phyloP scores from a whole-genome alignment of 805 yeast genomes.

The Kluyveromyces nonfermentans region DNA sequence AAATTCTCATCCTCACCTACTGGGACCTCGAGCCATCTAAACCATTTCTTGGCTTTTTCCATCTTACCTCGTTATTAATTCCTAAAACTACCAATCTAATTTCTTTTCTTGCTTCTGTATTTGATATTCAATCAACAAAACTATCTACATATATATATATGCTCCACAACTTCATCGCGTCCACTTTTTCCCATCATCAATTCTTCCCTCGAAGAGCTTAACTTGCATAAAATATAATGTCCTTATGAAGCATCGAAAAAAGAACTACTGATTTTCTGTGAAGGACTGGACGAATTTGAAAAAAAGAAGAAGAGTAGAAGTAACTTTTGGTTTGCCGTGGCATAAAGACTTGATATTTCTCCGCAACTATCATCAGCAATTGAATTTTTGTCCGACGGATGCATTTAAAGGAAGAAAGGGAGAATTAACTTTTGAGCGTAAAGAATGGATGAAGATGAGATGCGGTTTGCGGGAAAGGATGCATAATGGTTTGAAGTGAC shows the following conservation, averaged over 20 bases:
- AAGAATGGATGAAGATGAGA: too few relatives aligned
- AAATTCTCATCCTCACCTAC: conserved; percentile 21
- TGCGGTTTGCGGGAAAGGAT: too few relatives aligned
- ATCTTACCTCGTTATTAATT: not conserved
- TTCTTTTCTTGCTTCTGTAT: not conserved
- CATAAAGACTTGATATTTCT: not conserved
- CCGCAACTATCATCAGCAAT: not conserved
- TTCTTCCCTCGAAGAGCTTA: not conserved
- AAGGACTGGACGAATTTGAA: not conserved
- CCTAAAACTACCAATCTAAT: not conserved
- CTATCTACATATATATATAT: too few relatives aligned
- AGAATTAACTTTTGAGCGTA: too few relatives aligned
- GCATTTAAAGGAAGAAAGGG: too few relatives aligned
- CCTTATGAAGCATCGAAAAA: not conserved
- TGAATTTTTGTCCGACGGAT: too few relatives aligned
- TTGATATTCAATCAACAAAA: too few relatives aligned
- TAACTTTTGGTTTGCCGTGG: not conserved
- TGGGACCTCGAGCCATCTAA: conserved; percentile 21
- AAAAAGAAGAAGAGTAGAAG: not conserved
- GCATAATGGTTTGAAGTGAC: too few relatives aligned
- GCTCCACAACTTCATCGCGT: not conserved
- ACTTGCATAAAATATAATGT: not conserved
- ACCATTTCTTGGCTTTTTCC: not conserved
- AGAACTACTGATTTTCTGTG: not conserved
- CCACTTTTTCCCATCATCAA: not conserved